phyloP scores from a whole-genome alignment of 345 rosid species.

The Brassica incana region DNA sequence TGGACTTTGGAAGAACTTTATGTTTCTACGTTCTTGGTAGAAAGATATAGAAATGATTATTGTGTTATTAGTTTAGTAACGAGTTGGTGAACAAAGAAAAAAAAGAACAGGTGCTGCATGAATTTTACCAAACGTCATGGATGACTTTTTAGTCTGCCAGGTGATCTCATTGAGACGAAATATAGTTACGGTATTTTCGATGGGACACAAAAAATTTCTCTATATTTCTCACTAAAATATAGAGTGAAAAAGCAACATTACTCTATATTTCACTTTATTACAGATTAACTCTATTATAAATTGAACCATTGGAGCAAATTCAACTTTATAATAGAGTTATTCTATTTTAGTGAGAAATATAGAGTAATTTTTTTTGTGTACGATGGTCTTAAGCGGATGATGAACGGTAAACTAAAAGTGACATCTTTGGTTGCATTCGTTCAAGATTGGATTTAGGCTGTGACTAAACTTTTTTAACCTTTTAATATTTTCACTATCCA shows the following conservation, averaged over 20 bases:
- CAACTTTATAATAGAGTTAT: too few species aligned
- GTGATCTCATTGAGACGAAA: not conserved
- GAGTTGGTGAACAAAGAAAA: conserved; percentile 13
- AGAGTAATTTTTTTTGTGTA: too few species aligned
- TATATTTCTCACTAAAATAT: too few species aligned
- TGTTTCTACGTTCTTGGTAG: not conserved
- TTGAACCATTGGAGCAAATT: too few species aligned
- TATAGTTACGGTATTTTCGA: not conserved
- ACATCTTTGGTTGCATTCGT: not conserved
- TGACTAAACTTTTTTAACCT: too few species aligned
- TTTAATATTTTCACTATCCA: too few species aligned
- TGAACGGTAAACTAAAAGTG: not conserved
- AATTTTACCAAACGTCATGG: conserved; percentile 1
- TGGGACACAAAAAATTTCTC: too few species aligned
- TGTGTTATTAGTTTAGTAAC: not conserved
- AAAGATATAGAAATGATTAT: not conserved
- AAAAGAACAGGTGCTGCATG: not conserved
- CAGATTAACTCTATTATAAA: too few species aligned
- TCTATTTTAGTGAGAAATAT: too few species aligned
- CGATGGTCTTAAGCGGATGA: too few species aligned
- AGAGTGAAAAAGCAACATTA: too few species aligned
- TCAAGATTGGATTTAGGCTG: not conserved
- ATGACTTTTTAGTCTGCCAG: not conserved
- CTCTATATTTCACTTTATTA: too few species aligned
- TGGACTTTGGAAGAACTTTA: not conserved